Conservation (phyloP, 2,329 filamentous ascomycete species). For the Aureobasidium leucospermi region DNA sequence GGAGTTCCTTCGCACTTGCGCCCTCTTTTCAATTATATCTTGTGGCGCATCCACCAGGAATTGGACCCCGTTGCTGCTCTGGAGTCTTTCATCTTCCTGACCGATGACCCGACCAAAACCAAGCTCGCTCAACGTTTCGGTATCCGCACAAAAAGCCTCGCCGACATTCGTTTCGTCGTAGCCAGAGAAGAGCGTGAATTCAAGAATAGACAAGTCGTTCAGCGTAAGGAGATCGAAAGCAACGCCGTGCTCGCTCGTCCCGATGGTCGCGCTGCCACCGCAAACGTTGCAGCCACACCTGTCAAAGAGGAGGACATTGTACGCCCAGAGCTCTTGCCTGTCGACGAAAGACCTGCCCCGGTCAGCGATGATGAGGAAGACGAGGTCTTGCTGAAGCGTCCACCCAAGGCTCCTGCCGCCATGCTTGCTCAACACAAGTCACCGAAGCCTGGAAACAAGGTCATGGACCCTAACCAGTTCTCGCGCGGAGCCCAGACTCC, state of each 20-base stretch:
- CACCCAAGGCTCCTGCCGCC: constrained; percentile 26
- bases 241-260: constrained; percentile 4
- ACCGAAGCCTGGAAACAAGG: constrained; percentile 14
- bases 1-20: constrained; percentile 24
- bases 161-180: constrained; percentile 43
- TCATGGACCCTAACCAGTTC: constrained; percentile 44
- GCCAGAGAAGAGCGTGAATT: constrained; percentile 43
- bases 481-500: constrained; percentile 28
- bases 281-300: neutral
- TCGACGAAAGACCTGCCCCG: constrained; percentile 12
- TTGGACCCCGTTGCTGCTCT: constrained; percentile 39
- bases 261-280: neutral
- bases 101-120: constrained; percentile 41
- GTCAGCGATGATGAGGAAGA: constrained; percentile 18
- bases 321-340: constrained; percentile 12
- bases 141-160: constrained; percentile 42
- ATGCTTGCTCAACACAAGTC: constrained; percentile 23
- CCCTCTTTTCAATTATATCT: constrained; percentile 44
- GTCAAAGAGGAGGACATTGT: neutral
- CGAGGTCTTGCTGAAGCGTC: constrained; percentile 22
- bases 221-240: constrained; percentile 17
- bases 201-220: constrained; percentile 28
- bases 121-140: constrained; percentile 42
- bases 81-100: constrained; percentile 45
- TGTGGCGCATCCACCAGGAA: constrained; percentile 46